Evolutionary conservation across 2,329 filamentous ascomycete genomes (phyloP), one percentile per base, ranked within the genome.

Genomic region (Colletotrichum zoysiae): DNA sequence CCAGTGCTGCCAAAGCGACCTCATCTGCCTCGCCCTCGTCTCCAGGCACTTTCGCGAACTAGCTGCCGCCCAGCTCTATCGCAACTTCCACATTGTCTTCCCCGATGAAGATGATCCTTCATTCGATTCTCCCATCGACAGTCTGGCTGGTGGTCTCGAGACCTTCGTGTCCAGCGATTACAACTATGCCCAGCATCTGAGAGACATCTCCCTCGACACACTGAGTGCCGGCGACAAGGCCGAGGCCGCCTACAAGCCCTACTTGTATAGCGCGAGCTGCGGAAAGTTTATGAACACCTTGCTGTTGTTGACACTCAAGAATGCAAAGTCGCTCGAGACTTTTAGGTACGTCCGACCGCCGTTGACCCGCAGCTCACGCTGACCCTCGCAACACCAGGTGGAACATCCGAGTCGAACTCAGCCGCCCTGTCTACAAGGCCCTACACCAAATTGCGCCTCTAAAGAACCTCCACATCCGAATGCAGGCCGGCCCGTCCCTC

Each of bases 201-300:
- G 84, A 73, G 85, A 88, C 67, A 80, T 92, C 48, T 84, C 82
- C 42, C 82, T 92, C 71, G 88, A 90, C 73, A 88, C 88, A 1
- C 79, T 87, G 35, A 86, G 83, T 73, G 81, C 83, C 12, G 88
- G 87, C 11, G 78, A 81, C 64, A 87, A 87, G 77, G 87, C 84
- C n/a, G 87, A 90, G 74, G 77, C 80, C 23, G 83, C 86, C 30
- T 89, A 89, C 76, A 85, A 86, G 66, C 81, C 85, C 1, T 90
- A 90, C 74, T 81, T 86, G 9, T 87, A 87, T 75, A 86, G 81
- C 67, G 79, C 84, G 42, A 89, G 86, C 77, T 89, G 87, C 76
- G 89, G 89, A 63, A 91, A 90, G 80, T 90, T 91, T 68, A 84
- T 92, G 78, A 91, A 89, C 74, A 90, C 88, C 0, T 78, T 92